Evolutionary conservation across 495 filamentous ascomycete species (phyloP), one percentile per base, ranked within the genome.

Genomic region (Daldinia bambusicola): DNA sequence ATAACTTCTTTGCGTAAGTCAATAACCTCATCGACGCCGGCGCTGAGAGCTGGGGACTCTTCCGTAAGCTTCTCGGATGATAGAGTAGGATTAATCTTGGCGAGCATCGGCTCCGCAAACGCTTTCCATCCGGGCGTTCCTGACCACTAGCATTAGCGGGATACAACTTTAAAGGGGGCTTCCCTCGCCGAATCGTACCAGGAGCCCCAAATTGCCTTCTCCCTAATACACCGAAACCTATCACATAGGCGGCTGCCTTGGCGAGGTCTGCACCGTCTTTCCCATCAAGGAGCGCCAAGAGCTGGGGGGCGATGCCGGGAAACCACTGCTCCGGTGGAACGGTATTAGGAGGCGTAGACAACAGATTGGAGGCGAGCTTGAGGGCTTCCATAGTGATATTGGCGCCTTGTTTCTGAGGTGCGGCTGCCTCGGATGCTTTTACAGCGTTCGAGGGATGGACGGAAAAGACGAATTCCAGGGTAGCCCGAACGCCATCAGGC

Each of bases 361-460:
- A 79, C 10, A 94, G 77, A 10, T 82, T 84, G 0, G 88, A 87
- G 5, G 88, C 89, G 67, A 91, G 84, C 74, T 87, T 88, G 10
- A 95, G 83, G 1, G 90, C 89, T 74, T 94, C 91, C 30, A 90
- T 85, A 1, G 92, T 91, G 32, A 95, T 88, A 66, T 86, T 86
- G 2, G 90, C 86, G 0, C 90, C 91, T 62, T 78, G 75, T 55
- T 81, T 83, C 70, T 83, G 80, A 2, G 79, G 78, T 6, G 72
- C 70, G 7, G 74, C 77, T 1, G 78, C 79, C 66, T 85, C 81
- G 34, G 80, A 76, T 10, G 64, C 37, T 40, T 66, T 77, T 38
- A 79, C 76, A 9, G 80, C 78, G 59, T 81, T 82, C 12, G 81
- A 80, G 66, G 89, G 75, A 77, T 87, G 80, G 74, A 88, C 82